Evolutionary conservation across 2,329 filamentous ascomycete genomes (phyloP), one percentile per base, ranked within the genome.

Genomic region (Claviceps sp.): DNA sequence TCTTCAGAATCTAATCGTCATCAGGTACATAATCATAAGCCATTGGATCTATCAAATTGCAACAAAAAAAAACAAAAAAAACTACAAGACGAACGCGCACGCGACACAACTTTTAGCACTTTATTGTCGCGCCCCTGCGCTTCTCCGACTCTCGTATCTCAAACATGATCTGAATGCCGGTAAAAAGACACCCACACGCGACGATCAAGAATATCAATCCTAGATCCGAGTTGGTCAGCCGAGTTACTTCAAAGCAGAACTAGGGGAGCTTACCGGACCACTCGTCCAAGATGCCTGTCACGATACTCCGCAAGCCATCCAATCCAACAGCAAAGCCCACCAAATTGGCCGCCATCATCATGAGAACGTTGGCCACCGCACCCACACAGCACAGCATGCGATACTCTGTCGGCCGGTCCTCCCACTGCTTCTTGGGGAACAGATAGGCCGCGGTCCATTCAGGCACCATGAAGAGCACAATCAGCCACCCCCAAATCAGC

Each of bases 341-440:
- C 17, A 98, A 71, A 64, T 98, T 98, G 16, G 91, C 93, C 45
- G 79, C 77, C 78, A 97, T 95, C 86, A 98, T 93, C 85, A 96
- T 89, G 47, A 97, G 69, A 23, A 95, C 77, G 60, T 96, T 96
- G 0, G 70, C 79, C 3, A 96, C 87, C 0, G 82, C 88, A 2
- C 91, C 93, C 16, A 86, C 66, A 5, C 86, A 86, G 65, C 86
- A 90, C 2, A 97, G 64, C 66, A 90, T 77, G 26, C 93, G 80
- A 64, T 95, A 96, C 2, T 77, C 66, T 49, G 81, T 85, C 2
- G 87, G 86, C 0, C 75, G 71, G 22, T 74, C 70, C 59, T 82
- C 80, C 82, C 86, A 97, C 58, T 79, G 81, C 42, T 74, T 75
- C 50, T 76, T 64, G 0, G 91, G 90, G 65, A 98, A 95, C 0